Percentiles rank a stretch among this genome's conserved stretches.
Evolutionary conservation across 2,329 filamentous ascomycete genomes (phyloP).

Genomic region (Arthrobotrys musiformis): DNA sequence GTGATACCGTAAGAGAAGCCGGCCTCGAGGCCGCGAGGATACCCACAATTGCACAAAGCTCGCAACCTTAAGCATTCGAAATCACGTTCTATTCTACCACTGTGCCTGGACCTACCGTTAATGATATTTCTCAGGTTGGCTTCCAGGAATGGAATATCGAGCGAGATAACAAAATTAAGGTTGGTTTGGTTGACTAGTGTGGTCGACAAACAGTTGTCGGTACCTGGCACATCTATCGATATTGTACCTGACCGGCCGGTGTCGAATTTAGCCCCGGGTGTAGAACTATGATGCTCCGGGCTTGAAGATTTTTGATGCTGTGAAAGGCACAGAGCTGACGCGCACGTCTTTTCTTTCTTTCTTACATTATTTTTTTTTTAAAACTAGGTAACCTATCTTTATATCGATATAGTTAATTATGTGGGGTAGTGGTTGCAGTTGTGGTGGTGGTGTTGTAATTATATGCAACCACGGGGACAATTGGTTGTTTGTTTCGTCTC

Average conservation of each 20-base stretch:
- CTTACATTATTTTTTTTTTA: background rate
- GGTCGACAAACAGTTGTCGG: constrained; percentile 25
- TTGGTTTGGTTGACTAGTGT: constrained; percentile 6
- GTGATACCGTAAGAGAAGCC: constrained; percentile 33
- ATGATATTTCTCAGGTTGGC: constrained; percentile 38
- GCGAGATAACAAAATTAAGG: constrained; percentile 33
- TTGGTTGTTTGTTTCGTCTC: constrained; percentile 30
- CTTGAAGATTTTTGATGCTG: background rate
- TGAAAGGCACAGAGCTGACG: background rate
- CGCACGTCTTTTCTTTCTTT: constrained; percentile 6
- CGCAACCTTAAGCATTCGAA: constrained; percentile 13
- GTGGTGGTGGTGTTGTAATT: background rate
- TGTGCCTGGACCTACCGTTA: constrained; percentile 3
- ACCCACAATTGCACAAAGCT: background rate
- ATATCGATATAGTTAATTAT: background rate
- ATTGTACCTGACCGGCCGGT: constrained; percentile 14
- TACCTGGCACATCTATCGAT: constrained; percentile 21
- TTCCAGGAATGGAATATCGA: constrained; percentile 50
- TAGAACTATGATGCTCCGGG: background rate
- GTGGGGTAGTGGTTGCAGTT: background rate
- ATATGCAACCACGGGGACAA: constrained; percentile 28
- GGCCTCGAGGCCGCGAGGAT: no score
- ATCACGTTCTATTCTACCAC: constrained; percentile 15
- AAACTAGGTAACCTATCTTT: background rate
- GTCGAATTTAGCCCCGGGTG: background rate